Evolutionary conservation across 495 filamentous ascomycete species (phyloP).

Genomic region (Neurospora pannonica): DNA sequence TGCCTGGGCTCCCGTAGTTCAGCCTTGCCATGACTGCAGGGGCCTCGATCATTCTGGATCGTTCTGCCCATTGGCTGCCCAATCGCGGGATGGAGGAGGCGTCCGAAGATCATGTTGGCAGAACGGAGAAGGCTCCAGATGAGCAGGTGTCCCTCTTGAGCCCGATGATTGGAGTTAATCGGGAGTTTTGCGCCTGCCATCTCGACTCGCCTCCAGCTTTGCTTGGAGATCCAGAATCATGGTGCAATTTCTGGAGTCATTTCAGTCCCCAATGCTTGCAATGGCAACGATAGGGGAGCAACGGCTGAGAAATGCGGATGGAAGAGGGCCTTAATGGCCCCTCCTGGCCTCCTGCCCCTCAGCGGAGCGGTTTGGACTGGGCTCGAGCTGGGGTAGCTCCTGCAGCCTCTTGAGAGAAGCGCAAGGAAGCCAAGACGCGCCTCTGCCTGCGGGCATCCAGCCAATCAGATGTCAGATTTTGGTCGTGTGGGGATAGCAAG

Average conservation of each 20-base stretch:
- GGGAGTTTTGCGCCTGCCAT: neutral
- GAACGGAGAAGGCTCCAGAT: neutral
- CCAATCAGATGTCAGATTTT: slow-evolving; percentile 15
- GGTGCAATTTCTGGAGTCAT: neutral
- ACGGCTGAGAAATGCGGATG: neutral
- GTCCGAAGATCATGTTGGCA: neutral
- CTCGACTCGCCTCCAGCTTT: neutral
- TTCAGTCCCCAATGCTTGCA: neutral
- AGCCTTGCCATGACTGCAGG: neutral
- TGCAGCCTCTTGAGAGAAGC: slow-evolving; percentile 14
- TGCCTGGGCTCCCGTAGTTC: neutral
- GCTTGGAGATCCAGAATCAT: neutral
- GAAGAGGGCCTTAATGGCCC: neutral
- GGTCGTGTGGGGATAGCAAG: slow-evolving; percentile 20
- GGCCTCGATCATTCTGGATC: neutral
- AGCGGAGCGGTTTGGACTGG: neutral
- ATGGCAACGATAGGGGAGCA: neutral
- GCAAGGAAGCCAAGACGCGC: slow-evolving; percentile 6
- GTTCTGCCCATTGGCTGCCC: neutral
- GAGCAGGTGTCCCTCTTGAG: neutral
- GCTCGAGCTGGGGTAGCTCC: slow-evolving; percentile 1
- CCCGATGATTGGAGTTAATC: neutral
- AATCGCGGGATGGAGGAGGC: neutral
- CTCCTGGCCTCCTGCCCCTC: neutral
- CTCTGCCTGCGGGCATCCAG: slow-evolving; percentile 10